Evolutionary conservation across 2,329 filamentous ascomycete species (phyloP), one percentile per base, ranked within the genome.

Genomic region (Neonectria sp.): DNA sequence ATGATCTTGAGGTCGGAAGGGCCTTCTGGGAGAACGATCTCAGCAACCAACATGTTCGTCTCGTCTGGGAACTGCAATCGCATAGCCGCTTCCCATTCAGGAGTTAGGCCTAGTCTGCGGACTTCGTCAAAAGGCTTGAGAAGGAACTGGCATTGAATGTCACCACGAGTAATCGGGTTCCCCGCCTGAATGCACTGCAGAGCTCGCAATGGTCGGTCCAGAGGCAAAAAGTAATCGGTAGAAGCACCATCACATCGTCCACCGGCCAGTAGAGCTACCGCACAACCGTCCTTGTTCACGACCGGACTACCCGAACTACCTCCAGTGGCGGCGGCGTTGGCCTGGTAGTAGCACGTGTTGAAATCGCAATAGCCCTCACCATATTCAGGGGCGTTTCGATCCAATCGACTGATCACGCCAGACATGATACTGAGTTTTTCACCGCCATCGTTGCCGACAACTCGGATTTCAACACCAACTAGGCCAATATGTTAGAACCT

Each of bases 321-420:
- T 73, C 96, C 96, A 80, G 95, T 98, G 3, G 96, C 97, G 5
- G 96, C 95, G 4, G 96, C 97, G 15, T 97, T 97, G 71, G 97
- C 96, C 83, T 99, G 96, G 76, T 98, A 98, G 85, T 99, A 99
- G 80, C 97, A 91, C 56, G 89, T 92, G 80, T 92, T 99, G 89
- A 99, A 99, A 79, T 99, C 96, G 81, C 95, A 96, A 81, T 99
- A 99, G 31, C 96, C 96, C 71, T 98, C 96, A 63, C 95, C 95
- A 75, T 99, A 98, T 77, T 99, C 96, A 17, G 96, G 96, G 2
- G 97, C 97, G 81, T 99, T 99, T 73, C 96, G 90, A 77, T 99
- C 96, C 67, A 99, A 86, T 75, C 96, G 91, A 82, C 95, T 97
- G 80, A 99, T 99, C 63, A 99, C 95, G 75, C 96, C 96, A 6